A percentile compares a stretch with the other conserved stretches of the same genome.
Conservation (phyloP, 345 rosid genomes). For the Linum lewisii region DNA sequence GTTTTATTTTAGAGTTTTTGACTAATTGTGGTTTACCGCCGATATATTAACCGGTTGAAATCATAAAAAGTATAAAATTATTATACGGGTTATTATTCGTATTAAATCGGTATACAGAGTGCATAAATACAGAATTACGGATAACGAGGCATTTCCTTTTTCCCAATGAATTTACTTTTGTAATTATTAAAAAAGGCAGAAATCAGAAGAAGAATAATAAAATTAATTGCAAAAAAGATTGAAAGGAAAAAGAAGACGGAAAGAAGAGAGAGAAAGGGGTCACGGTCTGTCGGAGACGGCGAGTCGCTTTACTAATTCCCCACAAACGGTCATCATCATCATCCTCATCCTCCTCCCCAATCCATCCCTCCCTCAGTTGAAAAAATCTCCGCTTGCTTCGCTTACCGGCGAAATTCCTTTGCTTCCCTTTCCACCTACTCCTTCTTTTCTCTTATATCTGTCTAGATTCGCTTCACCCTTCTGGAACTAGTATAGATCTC, state of each 20-base stretch:
- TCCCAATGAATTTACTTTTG: background rate
- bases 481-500: background rate
- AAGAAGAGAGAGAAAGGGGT: slow-evolving; percentile 18
- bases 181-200: background rate
- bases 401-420: background rate
- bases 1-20: too few relatives aligned
- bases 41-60: too few relatives aligned
- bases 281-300: slow-evolving; percentile 9
- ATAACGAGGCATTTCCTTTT: background rate
- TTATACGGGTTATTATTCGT: too few relatives aligned
- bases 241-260: slow-evolving; percentile 9
- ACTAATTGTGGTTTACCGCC: too few relatives aligned
- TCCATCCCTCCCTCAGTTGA: background rate
- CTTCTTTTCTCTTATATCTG: background rate
- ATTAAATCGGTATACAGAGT: too few relatives aligned
- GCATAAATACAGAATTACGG: too few relatives aligned
- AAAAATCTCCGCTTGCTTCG: background rate
- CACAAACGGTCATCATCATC: background rate
- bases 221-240: background rate
- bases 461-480: background rate
- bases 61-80: too few relatives aligned
- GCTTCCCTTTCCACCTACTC: background rate
- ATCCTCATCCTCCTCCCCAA: too few relatives aligned
- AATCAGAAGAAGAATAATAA: background rate
- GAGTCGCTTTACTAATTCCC: slow-evolving; percentile 14